Percentiles rank a stretch among this genome's conserved stretches.
phyloP scores from a whole-genome alignment of 176 grass and related monocot genomes.

The Puccinellia tenuiflora region DNA sequence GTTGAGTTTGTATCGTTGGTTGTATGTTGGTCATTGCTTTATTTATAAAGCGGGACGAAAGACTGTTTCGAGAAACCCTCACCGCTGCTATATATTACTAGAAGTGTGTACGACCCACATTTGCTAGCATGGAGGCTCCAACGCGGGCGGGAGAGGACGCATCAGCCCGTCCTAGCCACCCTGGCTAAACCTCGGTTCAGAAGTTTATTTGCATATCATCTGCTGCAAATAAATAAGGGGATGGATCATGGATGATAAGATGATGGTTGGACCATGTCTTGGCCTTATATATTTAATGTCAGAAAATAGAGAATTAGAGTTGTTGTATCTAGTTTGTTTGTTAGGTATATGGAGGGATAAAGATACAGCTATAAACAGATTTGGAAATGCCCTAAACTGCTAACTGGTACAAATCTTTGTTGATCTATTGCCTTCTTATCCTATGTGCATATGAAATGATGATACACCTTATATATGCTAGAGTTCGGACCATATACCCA shows the following conservation, averaged over 20 bases:
- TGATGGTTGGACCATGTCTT: not conserved
- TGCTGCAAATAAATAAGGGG: not conserved
- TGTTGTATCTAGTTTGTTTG: not conserved
- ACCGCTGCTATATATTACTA: not conserved
- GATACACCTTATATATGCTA: not conserved
- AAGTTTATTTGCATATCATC: not conserved
- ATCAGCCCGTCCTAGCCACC: not conserved
- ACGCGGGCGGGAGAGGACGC: not conserved
- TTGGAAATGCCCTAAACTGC: not conserved
- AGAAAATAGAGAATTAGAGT: not conserved
- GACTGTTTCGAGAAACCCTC: no score
- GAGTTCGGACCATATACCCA: not conserved
- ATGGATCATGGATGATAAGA: not conserved
- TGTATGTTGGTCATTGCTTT: no score
- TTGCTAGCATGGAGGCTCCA: not conserved
- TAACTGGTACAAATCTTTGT: not conserved
- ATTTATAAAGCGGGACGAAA: no score
- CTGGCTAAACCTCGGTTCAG: not conserved
- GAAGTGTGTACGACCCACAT: not conserved
- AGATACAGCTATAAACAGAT: not conserved
- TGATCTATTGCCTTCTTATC: not conserved
- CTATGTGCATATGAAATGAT: not conserved
- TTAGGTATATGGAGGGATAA: not conserved
- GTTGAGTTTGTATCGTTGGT: no score
- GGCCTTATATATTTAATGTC: not conserved